phyloP scores from a whole-genome alignment of 2,329 filamentous ascomycete species.

The Penicillium sp. region DNA sequence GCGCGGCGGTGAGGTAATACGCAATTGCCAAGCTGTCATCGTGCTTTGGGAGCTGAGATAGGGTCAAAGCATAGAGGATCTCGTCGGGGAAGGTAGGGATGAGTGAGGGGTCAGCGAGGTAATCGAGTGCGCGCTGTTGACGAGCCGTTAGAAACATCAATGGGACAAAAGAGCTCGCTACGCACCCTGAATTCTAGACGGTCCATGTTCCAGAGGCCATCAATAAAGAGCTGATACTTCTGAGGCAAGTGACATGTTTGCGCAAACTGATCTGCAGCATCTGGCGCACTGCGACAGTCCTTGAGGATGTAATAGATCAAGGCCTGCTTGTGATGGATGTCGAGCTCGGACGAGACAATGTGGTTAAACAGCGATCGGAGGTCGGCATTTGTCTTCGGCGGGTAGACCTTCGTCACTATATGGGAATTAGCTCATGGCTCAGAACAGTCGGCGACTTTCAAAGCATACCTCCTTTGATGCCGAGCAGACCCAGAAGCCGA shows the following conservation, averaged over 20 bases:
- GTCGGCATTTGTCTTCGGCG: conserved; percentile 66
- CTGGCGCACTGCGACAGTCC: conserved; percentile 61
- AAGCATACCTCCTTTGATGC: conserved; percentile 64
- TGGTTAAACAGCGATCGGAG: conserved; percentile 68
- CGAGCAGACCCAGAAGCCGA: conserved; percentile 67
- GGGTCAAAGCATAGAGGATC: conserved; percentile 68
- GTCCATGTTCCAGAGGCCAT: conserved; percentile 79
- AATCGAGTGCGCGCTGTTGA: conserved; percentile 64
- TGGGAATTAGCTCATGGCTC: conserved; percentile 10
- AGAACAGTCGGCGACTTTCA: conserved; percentile 7
- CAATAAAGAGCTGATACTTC: conserved; percentile 77
- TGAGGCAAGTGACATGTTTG: conserved; percentile 64
- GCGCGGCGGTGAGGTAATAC: conserved; percentile 75
- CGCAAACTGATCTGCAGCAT: conserved; percentile 60
- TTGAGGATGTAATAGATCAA: conserved; percentile 81
- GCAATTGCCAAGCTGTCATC: conserved; percentile 68
- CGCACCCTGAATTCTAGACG: conserved; percentile 63
- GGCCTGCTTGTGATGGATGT: conserved; percentile 75
- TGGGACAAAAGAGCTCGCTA: not conserved
- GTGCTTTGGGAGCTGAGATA: conserved; percentile 53
- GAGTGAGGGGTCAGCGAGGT: conserved; percentile 75
- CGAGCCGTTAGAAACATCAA: not conserved
- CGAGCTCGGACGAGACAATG: conserved; percentile 63
- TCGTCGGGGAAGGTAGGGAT: conserved; percentile 81
- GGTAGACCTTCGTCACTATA: conserved; percentile 64